Evolutionary conservation across 2,329 filamentous ascomycete genomes (phyloP).

Genomic region (Ilyonectria mors-panacis): DNA sequence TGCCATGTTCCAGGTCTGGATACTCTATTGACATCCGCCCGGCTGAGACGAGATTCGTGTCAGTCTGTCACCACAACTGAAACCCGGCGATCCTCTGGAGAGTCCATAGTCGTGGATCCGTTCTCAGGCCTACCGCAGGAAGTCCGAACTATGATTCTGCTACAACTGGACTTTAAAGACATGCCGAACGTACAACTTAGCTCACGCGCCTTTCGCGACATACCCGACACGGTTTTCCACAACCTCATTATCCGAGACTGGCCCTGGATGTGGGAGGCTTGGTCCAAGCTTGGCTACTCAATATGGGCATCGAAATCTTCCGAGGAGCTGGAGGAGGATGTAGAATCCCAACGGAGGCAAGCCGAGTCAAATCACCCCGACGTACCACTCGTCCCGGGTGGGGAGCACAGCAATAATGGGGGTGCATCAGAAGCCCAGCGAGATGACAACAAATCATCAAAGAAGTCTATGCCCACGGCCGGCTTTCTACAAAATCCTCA

Average conservation of each 20-base stretch:
- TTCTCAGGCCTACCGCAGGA: constrained; percentile 32
- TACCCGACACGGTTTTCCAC: constrained; percentile 27
- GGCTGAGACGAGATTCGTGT: not conserved
- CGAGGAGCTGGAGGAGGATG: not conserved
- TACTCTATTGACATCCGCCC: constrained; percentile 13
- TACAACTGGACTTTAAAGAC: constrained; percentile 29
- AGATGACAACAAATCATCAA: not conserved
- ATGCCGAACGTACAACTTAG: constrained; percentile 30
- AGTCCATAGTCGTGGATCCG: not conserved
- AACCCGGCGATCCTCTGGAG: not conserved
- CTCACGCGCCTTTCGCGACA: constrained; percentile 30
- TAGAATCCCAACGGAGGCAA: not conserved
- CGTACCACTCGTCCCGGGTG: not conserved
- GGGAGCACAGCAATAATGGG: not conserved
- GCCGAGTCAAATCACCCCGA: not conserved
- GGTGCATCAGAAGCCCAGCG: not conserved
- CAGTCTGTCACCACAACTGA: not conserved
- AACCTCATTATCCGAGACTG: constrained; percentile 22
- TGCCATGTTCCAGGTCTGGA: constrained; percentile 35
- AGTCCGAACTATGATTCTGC: constrained; percentile 26
- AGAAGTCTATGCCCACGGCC: not conserved
- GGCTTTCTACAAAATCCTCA: not conserved
- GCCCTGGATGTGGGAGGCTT: constrained; percentile 41
- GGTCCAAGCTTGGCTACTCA: constrained; percentile 30
- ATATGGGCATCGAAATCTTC: constrained; percentile 37